Base-by-base conservation (phyloP, 106 monocot genomes). In the Dioscorea dumetorum region DNA sequence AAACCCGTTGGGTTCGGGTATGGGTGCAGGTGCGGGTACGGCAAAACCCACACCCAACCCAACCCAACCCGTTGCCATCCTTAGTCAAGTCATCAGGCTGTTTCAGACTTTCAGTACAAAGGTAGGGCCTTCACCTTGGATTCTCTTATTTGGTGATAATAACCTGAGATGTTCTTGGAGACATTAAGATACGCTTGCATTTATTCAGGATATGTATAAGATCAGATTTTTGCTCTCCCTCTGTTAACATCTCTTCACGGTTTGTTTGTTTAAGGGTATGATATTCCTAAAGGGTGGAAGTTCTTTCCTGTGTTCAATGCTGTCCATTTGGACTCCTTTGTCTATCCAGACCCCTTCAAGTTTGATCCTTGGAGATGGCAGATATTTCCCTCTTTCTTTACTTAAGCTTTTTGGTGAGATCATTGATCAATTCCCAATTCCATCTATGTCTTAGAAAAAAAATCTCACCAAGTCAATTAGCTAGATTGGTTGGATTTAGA, bases 301-400 rank as follows among this genome's bases (percentile, higher is more conserved):
- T 50, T 81, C 58, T 63, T 81, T 11, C 76, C 81, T 11, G 19
- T 81, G 28, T 49, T 81, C 28, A 64, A 28, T 24, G 64, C 64
- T 3, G 69, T 64, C 14, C 74, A 74, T 16, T 60, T 67, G 60
- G 81, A 81, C 20, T 52, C 68, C 17, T 72, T 72, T 8, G 51
- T 81, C 0, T 32, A 77, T 60, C 24, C 57, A 41, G 76, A 81
- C 24, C 76, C 81, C 15, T 24, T 41, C 24, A 17, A 18, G 7
- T 81, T 81, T 41, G 18, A 76, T 18, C 81, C 81, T 19, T 73
- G 59, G 24, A 68, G 81, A 73, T 81, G 81, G 81, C 32, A 81
- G 81, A 0, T 54, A 54, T 5, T 8, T 14, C 19, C 13, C 4
- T 53, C 53, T 53, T 53, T 16, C 19, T 54, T 15, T 16, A 19